phyloP scores from a whole-genome alignment of 169 alveolate genomes.

The Eimeria tenella region DNA sequence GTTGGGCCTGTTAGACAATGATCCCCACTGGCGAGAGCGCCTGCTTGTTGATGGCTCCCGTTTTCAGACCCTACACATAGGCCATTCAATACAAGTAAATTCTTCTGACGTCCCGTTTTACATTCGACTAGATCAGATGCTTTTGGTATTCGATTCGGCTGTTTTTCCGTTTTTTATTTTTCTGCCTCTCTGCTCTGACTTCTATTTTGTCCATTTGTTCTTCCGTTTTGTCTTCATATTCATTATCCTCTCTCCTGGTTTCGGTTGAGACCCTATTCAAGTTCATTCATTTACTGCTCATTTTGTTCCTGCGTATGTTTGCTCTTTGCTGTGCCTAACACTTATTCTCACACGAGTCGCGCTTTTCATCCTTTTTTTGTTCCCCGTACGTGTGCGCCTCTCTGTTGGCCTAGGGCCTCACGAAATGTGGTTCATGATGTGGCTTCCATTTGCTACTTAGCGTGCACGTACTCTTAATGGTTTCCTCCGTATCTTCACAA shows the following conservation, averaged over 20 bases:
- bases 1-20: constrained; percentile 1
- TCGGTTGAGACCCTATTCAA: too few relatives aligned
- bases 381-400: background rate
- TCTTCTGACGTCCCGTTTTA: background rate
- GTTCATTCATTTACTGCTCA: too few relatives aligned
- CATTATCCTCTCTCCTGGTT: background rate
- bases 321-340: background rate
- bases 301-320: background rate
- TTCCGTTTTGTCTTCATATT: background rate
- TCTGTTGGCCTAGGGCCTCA: too few relatives aligned
- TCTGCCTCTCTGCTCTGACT: background rate
- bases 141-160: background rate
- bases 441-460: background rate
- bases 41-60: constrained; percentile 60
- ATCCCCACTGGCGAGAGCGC: constrained; percentile 29
- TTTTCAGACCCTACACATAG: constrained; percentile 50
- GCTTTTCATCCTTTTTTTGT: background rate
- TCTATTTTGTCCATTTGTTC: background rate
- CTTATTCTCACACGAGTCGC: background rate
- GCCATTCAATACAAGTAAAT: constrained; percentile 58
- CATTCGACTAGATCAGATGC: background rate
- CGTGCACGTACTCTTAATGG: background rate
- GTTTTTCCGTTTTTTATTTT: background rate
- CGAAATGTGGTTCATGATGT: background rate
- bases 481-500: background rate